Evolutionary conservation across 768 basidiomycete genomes (phyloP).

Genomic region (Hortiboletus flavorubellus): DNA sequence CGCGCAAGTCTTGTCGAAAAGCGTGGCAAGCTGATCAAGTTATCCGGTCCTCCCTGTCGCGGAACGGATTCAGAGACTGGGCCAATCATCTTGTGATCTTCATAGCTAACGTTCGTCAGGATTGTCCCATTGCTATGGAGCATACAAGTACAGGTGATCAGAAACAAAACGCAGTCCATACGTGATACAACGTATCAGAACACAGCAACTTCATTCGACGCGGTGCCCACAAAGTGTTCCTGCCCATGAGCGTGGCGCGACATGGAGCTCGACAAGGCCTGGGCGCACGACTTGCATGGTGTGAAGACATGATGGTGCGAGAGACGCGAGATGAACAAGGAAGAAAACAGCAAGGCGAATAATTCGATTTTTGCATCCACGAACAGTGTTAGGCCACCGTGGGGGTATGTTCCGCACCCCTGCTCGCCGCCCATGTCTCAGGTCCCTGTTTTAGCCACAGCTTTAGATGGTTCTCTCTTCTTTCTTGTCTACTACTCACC

Average conservation of each 20-base stretch:
- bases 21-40: neutral
- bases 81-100: neutral
- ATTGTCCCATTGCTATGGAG: too few species aligned
- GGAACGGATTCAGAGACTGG: neutral
- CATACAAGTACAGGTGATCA: neutral
- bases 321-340: neutral
- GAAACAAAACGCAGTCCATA: neutral
- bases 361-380: neutral
- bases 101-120: neutral
- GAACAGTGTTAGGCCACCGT: slow-evolving; percentile 8
- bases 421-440: slow-evolving; percentile 29
- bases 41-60: neutral
- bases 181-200: neutral
- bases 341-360: neutral
- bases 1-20: neutral
- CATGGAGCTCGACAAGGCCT: slow-evolving; percentile 20
- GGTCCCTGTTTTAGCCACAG: slow-evolving; percentile 22
- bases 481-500: slow-evolving; percentile 24
- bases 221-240: neutral
- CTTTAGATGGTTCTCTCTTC: neutral
- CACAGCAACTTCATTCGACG: neutral
- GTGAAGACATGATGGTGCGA: slow-evolving; percentile 35
- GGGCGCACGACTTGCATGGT: slow-evolving; percentile 33
- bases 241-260: slow-evolving; percentile 36
- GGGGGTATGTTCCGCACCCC: slow-evolving; percentile 30